These are phyloP conservation scores for Pinus albicaulis DNA, from an alignment of 75 land plant genomes.

Conservation along the genomic window DNA sequence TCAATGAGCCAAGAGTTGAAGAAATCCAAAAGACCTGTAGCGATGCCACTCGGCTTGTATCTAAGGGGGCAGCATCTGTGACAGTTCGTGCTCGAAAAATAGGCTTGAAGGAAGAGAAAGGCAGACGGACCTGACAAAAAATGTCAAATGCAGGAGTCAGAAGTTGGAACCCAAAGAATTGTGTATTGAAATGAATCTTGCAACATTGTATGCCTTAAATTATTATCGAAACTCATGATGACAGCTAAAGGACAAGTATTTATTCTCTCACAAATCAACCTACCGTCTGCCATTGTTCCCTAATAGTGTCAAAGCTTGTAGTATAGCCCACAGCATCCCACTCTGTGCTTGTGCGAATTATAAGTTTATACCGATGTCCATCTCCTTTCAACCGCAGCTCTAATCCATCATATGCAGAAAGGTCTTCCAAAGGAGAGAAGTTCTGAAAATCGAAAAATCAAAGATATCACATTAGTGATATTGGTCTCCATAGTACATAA, in stretches of 20 bases:
- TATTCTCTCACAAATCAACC: constrained; percentile 10
- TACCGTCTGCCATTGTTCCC: constrained; percentile 88
- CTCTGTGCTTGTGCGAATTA: constrained; percentile 79
- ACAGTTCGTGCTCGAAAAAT: constrained; percentile 91
- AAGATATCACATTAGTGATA: neutral
- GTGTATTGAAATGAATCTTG: neutral
- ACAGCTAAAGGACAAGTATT: neutral
- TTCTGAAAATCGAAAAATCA: constrained; percentile 46
- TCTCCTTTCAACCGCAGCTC: constrained; percentile 88
- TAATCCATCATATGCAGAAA: constrained; percentile 94
- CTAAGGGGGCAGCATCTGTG: constrained; percentile 77
- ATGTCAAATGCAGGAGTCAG: neutral
- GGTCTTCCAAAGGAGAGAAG: constrained; percentile 74
- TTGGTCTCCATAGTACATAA: neutral
- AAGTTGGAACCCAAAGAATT: neutral
- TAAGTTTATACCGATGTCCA: constrained; percentile 90
- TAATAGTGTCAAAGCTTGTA: constrained; percentile 77
- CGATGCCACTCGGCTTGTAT: constrained; percentile 70
- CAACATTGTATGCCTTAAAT: no score
- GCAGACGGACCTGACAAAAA: constrained; percentile 54
- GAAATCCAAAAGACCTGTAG: constrained; percentile 47
- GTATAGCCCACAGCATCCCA: constrained; percentile 99
- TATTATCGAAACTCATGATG: neutral
- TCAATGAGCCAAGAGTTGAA: neutral
- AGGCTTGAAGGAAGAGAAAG: constrained; percentile 83